Conservation (phyloP, 2,329 filamentous ascomycete genomes). For the Fusarium tuaranense region DNA sequence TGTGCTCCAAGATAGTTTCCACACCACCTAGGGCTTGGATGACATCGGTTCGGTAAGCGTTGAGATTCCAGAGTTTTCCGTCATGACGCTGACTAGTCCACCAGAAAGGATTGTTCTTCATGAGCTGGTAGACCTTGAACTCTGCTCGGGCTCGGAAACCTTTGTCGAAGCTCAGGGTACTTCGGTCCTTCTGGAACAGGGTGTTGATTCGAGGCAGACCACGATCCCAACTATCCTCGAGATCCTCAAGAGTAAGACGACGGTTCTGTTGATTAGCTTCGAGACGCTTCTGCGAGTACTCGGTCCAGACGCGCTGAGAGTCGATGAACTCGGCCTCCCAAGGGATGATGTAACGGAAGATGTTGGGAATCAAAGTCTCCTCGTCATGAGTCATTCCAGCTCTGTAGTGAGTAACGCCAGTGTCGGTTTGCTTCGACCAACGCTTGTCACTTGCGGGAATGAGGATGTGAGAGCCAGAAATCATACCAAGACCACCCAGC, state of each 20-base stretch:
- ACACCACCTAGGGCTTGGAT: conserved; percentile 97
- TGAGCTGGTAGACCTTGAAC: conserved; percentile 98
- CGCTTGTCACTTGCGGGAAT: conserved; percentile 98
- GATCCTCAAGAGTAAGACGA: conserved; percentile 91
- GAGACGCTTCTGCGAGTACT: conserved; percentile 97
- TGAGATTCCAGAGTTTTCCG: conserved; percentile 97
- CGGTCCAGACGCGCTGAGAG: conserved; percentile 98
- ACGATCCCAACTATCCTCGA: conserved; percentile 98
- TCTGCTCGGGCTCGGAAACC: conserved; percentile 95
- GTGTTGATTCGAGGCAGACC: conserved; percentile 98
- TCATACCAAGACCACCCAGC: conserved; percentile 96
- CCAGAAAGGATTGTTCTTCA: conserved; percentile 99
- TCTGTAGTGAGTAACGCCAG: conserved; percentile 95
- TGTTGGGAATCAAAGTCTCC: conserved; percentile 97
- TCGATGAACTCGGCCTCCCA: conserved; percentile 99
- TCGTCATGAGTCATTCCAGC: conserved; percentile 99
- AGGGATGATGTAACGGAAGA: conserved; percentile 98
- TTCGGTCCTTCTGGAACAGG: conserved; percentile 97
- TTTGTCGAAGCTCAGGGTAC: conserved; percentile 97
- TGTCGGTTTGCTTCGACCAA: conserved; percentile 98
- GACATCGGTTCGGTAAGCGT: conserved; percentile 94
- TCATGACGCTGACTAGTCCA: conserved; percentile 99
- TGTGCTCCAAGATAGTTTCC: conserved; percentile 97
- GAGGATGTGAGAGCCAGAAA: conserved; percentile 96
- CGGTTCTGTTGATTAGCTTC: conserved; percentile 98